These are phyloP conservation scores for Penicillium sp. DNA, from an alignment of 2,329 filamentous ascomycete species.

Conservation along the genomic window DNA sequence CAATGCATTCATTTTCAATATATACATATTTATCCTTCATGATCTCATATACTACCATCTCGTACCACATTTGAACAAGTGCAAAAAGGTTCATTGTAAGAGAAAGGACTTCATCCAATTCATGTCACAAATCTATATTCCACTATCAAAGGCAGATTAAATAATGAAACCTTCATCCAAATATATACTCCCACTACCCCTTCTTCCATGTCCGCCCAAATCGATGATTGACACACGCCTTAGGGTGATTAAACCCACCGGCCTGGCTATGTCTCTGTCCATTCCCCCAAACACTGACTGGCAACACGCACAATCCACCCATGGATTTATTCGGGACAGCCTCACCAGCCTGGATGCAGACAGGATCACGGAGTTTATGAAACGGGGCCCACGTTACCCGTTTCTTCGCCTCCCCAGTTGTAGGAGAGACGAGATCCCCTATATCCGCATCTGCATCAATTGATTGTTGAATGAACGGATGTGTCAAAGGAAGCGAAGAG, in stretches of 20 bases:
- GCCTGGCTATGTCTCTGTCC: conserved; percentile 35
- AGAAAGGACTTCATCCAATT: background rate
- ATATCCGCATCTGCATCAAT: conserved; percentile 21
- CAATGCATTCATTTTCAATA: background rate
- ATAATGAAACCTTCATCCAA: conserved; percentile 16
- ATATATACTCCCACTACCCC: conserved; percentile 28
- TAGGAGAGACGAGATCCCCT: conserved; percentile 14
- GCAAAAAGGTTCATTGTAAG: no score
- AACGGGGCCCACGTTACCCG: conserved; percentile 38
- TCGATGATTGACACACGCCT: conserved; percentile 35
- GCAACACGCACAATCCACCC: conserved; percentile 83
- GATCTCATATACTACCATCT: no score
- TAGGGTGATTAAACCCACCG: conserved; percentile 21
- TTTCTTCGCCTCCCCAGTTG: background rate
- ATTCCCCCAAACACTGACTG: conserved; percentile 60
- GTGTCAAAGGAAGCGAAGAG: conserved; percentile 25
- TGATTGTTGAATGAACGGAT: conserved; percentile 26
- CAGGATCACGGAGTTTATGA: conserved; percentile 21
- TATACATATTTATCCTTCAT: background rate
- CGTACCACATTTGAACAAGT: no score
- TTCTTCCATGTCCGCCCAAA: conserved; percentile 36
- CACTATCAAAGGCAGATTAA: background rate
- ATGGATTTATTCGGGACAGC: conserved; percentile 54
- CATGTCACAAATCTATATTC: background rate
- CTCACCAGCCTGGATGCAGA: conserved; percentile 27